A percentile compares a stretch with the other conserved stretches of the same genome.
phyloP scores from a whole-genome alignment of 2,329 filamentous ascomycete genomes.

The Cladophialophora bantiana region DNA sequence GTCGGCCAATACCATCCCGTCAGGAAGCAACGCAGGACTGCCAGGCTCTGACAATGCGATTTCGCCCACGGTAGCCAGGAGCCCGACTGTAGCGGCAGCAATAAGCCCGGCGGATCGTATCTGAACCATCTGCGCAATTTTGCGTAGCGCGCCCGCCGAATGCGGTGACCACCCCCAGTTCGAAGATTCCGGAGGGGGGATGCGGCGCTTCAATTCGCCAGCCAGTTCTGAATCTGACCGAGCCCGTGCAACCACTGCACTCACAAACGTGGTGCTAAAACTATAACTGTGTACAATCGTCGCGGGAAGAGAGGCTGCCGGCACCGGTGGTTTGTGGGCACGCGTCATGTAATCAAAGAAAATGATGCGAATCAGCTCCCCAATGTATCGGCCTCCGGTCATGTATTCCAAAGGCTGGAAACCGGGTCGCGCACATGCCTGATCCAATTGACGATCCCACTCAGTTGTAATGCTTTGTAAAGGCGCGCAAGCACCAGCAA shows the following conservation, averaged over 20 bases:
- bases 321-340: conserved; percentile 48
- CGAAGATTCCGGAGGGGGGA: conserved; percentile 55
- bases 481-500: conserved; percentile 75
- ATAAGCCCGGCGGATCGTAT: conserved; percentile 75
- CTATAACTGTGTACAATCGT: conserved; percentile 66
- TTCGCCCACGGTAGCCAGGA: conserved; percentile 73
- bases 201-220: conserved; percentile 59
- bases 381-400: conserved; percentile 79
- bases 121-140: conserved; percentile 74
- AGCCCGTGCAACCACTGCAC: conserved; percentile 68
- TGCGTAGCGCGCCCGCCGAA: conserved; percentile 66
- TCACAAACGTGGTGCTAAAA: conserved; percentile 75
- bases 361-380: conserved; percentile 75
- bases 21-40: conserved; percentile 28
- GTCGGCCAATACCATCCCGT: conserved; percentile 29
- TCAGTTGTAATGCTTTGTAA: conserved; percentile 70
- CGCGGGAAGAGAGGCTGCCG: conserved; percentile 59
- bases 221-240: conserved; percentile 58
- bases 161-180: conserved; percentile 69
- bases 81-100: conserved; percentile 73
- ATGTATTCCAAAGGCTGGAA: conserved; percentile 87
- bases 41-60: conserved; percentile 49
- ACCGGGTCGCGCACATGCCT: conserved; percentile 71
- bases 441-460: conserved; percentile 75
- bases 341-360: conserved; percentile 69